A percentile compares a stretch with the other conserved stretches of the same genome.
Evolutionary conservation across 139 green algal genomes (phyloP).

Genomic region (Zygnema circumcarinatum): DNA sequence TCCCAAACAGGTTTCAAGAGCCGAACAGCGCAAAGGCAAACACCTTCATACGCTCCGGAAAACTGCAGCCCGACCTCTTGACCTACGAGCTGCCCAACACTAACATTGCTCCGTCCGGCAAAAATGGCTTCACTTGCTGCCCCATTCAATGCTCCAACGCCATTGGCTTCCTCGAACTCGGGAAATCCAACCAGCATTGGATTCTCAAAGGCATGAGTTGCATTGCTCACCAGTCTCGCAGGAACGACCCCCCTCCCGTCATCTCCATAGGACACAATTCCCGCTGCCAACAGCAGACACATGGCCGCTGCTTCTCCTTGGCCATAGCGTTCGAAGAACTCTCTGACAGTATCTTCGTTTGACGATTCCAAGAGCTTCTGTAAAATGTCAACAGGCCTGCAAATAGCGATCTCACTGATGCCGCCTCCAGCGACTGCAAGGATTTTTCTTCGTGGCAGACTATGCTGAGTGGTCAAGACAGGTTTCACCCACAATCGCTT

Average conservation of each 20-base stretch:
- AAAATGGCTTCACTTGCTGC: neutral
- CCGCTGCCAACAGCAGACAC: constrained; percentile 82
- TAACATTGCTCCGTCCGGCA: constrained; percentile 12
- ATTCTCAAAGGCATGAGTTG: constrained; percentile 77
- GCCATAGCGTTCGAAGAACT: constrained; percentile 87
- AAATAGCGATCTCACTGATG: constrained; percentile 77
- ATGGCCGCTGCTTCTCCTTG: constrained; percentile 83
- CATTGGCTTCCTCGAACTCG: neutral
- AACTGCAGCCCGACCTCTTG: constrained; percentile 76
- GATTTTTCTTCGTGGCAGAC: constrained; percentile 71
- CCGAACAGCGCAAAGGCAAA: constrained; percentile 79
- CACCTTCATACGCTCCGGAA: constrained; percentile 78
- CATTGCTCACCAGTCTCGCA: constrained; percentile 60
- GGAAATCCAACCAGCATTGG: constrained; percentile 72
- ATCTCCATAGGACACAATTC: neutral
- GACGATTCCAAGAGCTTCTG: constrained; percentile 67
- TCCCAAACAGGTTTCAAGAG: constrained; percentile 84
- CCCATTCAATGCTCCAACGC: neutral
- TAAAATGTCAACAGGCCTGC: constrained; percentile 76
- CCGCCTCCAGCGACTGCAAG: constrained; percentile 83
- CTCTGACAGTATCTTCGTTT: too few relatives aligned
- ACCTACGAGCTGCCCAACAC: constrained; percentile 68
- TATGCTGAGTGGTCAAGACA: constrained; percentile 78
- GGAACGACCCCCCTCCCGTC: neutral
- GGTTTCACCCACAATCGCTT: neutral